A percentile compares a stretch with the other conserved stretches of the same genome.
These are phyloP conservation scores for Jamesozyma lodderae DNA, from an alignment of 805 yeast genomes.

Conservation along the genomic window DNA sequence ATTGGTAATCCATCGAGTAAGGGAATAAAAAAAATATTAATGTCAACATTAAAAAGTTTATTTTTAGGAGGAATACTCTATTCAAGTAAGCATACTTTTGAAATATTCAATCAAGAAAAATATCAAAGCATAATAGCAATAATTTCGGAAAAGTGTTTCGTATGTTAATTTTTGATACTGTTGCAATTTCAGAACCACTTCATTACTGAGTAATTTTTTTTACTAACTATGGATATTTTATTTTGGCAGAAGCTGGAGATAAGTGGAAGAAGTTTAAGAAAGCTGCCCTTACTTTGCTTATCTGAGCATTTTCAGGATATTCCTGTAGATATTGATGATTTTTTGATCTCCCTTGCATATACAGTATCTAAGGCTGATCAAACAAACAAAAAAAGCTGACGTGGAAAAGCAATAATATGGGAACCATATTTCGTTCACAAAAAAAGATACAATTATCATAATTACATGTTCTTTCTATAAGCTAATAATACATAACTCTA, in stretches of 20 bases:
- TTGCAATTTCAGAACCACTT: background rate
- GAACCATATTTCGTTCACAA: too few species aligned
- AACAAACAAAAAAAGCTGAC: too few species aligned
- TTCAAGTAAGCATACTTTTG: conserved; percentile 1
- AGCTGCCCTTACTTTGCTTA: conserved; percentile 23
- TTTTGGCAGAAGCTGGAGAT: conserved; percentile 11
- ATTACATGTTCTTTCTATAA: conserved; percentile 2
- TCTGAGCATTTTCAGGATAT: conserved; percentile 21
- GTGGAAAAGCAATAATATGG: too few species aligned
- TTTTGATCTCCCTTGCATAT: conserved; percentile 21
- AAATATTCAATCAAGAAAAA: conserved; percentile 2
- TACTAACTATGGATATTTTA: conserved; percentile 7
- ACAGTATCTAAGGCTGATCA: too few species aligned
- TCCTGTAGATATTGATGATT: conserved; percentile 20
- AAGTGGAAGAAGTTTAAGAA: conserved; percentile 27
- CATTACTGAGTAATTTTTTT: background rate
- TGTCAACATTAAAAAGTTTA: conserved; percentile 23
- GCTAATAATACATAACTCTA: conserved; percentile 5
- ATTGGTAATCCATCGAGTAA: conserved; percentile 30
- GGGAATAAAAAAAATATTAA: conserved; percentile 27
- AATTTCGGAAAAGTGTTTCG: conserved; percentile 19
- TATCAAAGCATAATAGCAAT: conserved; percentile 9
- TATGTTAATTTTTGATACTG: conserved; percentile 13
- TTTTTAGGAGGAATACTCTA: conserved; percentile 11
- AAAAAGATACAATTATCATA: too few species aligned